Conservation (phyloP, 1,139 yeast genomes). For the Debaryomyces psychrophilus region DNA sequence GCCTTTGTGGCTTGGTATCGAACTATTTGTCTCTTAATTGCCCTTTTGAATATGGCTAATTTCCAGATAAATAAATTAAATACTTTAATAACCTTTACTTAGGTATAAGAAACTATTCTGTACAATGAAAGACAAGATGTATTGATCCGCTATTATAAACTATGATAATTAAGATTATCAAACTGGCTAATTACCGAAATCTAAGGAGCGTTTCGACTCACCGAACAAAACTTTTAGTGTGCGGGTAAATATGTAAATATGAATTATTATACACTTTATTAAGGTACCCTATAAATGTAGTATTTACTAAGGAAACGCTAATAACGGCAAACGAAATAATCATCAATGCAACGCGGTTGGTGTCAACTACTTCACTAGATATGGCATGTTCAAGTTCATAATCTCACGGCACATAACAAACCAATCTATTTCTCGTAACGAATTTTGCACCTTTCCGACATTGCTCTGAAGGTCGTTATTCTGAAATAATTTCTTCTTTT, state of each 20-base stretch:
- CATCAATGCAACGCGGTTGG: neutral
- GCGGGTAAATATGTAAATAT: slow-evolving; percentile 6
- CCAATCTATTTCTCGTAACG: slow-evolving; percentile 81
- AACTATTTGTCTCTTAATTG: neutral
- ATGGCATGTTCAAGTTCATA: slow-evolving; percentile 70
- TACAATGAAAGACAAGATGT: neutral
- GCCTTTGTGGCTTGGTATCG: no score
- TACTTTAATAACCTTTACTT: neutral
- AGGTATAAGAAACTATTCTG: neutral
- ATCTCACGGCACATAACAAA: slow-evolving; percentile 86
- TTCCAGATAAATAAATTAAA: neutral
- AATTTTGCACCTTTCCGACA: slow-evolving; percentile 12
- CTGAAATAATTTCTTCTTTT: slow-evolving; percentile 22
- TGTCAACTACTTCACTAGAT: slow-evolving; percentile 23
- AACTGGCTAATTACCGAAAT: slow-evolving; percentile 4
- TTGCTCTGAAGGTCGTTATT: slow-evolving; percentile 10
- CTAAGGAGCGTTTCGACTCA: slow-evolving; percentile 4
- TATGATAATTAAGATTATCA: neutral
- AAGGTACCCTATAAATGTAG: neutral
- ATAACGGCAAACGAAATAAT: neutral
- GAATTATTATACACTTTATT: neutral
- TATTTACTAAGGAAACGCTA: neutral
- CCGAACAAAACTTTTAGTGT: slow-evolving; percentile 8
- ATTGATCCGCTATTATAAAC: neutral
- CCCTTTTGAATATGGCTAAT: neutral